Evolutionary conservation across 805 yeast genomes (phyloP), one percentile per base, ranked within the genome.

Genomic region (Monosporozyma siamensis): DNA sequence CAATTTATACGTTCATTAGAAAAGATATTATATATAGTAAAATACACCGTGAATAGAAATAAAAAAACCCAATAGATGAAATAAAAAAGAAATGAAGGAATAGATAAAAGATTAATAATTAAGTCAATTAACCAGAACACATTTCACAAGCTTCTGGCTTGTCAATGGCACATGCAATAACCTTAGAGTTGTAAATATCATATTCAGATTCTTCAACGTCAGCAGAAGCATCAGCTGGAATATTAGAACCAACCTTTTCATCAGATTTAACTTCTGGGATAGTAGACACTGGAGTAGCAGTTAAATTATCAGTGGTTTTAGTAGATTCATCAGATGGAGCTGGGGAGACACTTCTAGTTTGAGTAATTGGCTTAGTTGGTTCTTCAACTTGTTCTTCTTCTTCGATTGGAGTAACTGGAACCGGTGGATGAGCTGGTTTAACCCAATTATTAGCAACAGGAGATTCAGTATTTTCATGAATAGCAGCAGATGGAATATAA

Each of bases 81-180:
- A 29, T 29, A 15, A 29, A 38, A 38, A 23, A 34, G 38, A 34
- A 21, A 14, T n/a, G n/a, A n/a, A n/a, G n/a, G 38, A 34, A 34
- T 34, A 23, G 17, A 34, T 34, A 20, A 22, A 18, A 38, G 20
- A 15, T 6, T 26, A 38, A 18, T 21, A n/a, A 32, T n/a, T n/a
- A 32, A 26, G 14, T 23, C 15, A 32, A 44, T 66, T 69, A 92
- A 71, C 97, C 97, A 46, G 97, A 90, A 72, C 98, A 92, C 97
- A 92, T 92, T 61, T 90, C 90, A 69, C 98, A 90, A 40, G 97
- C 78, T 69, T 86, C 97, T 46, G 97, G 97, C 70, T 92, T 90
- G 64, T 84, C 80, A 64, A 92, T 88, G 44, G 97, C 95, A 72
- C 98, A 90, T 27, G 96, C 96, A 67, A 90, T 79, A 26, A 84